phyloP scores from a whole-genome alignment of 1,139 yeast genomes.

The Pichia sp. region DNA sequence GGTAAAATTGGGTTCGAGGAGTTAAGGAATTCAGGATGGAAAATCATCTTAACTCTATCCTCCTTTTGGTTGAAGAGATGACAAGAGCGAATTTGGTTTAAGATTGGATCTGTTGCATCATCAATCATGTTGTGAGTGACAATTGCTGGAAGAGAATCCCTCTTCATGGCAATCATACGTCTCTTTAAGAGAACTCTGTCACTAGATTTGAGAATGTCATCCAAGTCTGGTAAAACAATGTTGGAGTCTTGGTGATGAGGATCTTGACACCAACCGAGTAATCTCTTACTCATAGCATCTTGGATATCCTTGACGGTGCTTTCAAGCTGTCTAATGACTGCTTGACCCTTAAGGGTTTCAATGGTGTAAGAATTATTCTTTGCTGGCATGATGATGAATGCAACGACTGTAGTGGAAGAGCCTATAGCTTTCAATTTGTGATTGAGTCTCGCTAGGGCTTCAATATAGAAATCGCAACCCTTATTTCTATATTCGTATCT shows the following conservation, averaged over 20 bases:
- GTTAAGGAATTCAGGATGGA: slow-evolving; percentile 96
- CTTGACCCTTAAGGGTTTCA: slow-evolving; percentile 94
- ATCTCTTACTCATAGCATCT: slow-evolving; percentile 75
- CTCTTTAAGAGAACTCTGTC: slow-evolving; percentile 88
- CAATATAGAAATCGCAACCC: slow-evolving; percentile 95
- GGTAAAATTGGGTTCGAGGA: slow-evolving; percentile 93
- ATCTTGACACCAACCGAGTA: slow-evolving; percentile 72
- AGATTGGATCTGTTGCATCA: slow-evolving; percentile 83
- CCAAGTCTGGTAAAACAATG: slow-evolving; percentile 51
- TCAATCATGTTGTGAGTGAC: slow-evolving; percentile 98
- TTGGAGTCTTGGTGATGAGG: slow-evolving; percentile 26
- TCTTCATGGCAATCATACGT: slow-evolving; percentile 86
- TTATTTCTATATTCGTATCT: slow-evolving; percentile 95
- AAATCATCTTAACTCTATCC: slow-evolving; percentile 90
- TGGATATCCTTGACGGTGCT: slow-evolving; percentile 87
- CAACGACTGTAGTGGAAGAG: slow-evolving; percentile 89
- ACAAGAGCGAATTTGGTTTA: slow-evolving; percentile 88
- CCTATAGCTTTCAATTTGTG: slow-evolving; percentile 75
- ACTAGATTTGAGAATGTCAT: slow-evolving; percentile 78
- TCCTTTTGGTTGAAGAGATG: slow-evolving; percentile 83
- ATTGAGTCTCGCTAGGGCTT: slow-evolving; percentile 85
- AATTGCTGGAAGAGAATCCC: slow-evolving; percentile 86
- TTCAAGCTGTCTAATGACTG: slow-evolving; percentile 88
- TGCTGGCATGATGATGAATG: slow-evolving; percentile 99
- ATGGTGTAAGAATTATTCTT: slow-evolving; percentile 89